Evolutionary conservation across 345 rosid genomes (phyloP).

Genomic region (Abelmoschus esculentus): DNA sequence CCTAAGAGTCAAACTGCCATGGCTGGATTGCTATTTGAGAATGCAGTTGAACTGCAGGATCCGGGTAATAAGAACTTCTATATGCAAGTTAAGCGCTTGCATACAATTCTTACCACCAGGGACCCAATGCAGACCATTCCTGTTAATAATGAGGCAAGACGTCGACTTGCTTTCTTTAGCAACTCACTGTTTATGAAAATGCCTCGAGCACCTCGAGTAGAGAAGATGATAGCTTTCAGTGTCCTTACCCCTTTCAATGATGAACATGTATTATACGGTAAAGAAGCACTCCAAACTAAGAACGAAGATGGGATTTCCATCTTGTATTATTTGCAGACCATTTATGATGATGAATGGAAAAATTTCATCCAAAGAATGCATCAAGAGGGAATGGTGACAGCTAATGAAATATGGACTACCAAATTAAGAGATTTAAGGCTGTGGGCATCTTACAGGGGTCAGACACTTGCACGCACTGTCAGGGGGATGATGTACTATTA

Average conservation of each 20-base stretch:
- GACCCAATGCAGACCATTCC: background rate
- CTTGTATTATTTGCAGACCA: constrained; percentile 80
- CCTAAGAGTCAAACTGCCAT: constrained; percentile 36
- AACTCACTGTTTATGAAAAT: background rate
- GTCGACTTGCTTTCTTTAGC: background rate
- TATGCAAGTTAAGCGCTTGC: background rate
- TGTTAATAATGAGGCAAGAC: background rate
- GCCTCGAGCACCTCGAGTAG: background rate
- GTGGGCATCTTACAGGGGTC: constrained; percentile 99
- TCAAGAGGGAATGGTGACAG: constrained; percentile 69
- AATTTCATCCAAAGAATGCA: constrained; percentile 89
- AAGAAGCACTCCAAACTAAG: constrained; percentile 50
- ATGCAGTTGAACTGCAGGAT: background rate
- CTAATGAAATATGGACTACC: constrained; percentile 55
- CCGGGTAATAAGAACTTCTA: background rate
- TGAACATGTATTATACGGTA: background rate
- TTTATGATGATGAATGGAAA: constrained; percentile 87
- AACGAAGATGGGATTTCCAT: constrained; percentile 93
- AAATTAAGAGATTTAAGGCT: constrained; percentile 84
- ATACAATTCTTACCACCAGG: background rate
- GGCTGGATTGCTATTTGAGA: background rate
- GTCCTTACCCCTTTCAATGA: background rate
- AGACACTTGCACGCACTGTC: constrained; percentile 88
- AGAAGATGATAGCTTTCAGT: background rate
- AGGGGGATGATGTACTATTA: constrained; percentile 98